phyloP scores from a whole-genome alignment of 805 yeast species.

The Scheffersomyces coipomensis region DNA sequence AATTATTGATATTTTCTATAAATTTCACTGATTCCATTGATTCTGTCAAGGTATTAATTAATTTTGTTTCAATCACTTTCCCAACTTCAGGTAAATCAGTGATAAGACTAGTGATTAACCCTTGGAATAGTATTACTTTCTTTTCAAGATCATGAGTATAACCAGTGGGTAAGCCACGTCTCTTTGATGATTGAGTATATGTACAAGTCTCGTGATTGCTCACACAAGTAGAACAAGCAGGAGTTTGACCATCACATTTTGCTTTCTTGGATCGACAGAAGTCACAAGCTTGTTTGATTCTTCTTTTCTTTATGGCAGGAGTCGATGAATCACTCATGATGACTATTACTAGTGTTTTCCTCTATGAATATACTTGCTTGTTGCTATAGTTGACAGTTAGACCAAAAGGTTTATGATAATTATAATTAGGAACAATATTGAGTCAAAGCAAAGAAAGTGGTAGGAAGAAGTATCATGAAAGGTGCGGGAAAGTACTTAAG shows the following conservation, averaged over 20 bases:
- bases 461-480: too few relatives aligned
- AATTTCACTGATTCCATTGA: slow-evolving; percentile 1
- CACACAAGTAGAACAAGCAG: slow-evolving; percentile 17
- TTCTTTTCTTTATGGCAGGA: slow-evolving; percentile 9
- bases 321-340: neutral
- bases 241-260: slow-evolving; percentile 21
- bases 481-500: too few relatives aligned
- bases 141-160: slow-evolving; percentile 18
- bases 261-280: slow-evolving; percentile 19
- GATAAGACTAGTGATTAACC: slow-evolving; percentile 7
- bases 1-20: neutral
- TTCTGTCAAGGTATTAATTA: slow-evolving; percentile 2
- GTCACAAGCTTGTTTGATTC: slow-evolving; percentile 24
- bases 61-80: slow-evolving; percentile 1
- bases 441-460: too few relatives aligned
- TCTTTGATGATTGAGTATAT: slow-evolving; percentile 14
- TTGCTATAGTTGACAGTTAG: too few relatives aligned
- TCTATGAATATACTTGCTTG: too few relatives aligned
- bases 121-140: slow-evolving; percentile 15
- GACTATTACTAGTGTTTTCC: too few relatives aligned
- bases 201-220: slow-evolving; percentile 12
- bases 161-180: slow-evolving; percentile 21
- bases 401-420: too few relatives aligned
- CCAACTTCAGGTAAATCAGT: neutral
- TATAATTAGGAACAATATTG: too few relatives aligned